Evolutionary conservation across 345 rosid genomes (phyloP).

Genomic region (Adansonia digitata): DNA sequence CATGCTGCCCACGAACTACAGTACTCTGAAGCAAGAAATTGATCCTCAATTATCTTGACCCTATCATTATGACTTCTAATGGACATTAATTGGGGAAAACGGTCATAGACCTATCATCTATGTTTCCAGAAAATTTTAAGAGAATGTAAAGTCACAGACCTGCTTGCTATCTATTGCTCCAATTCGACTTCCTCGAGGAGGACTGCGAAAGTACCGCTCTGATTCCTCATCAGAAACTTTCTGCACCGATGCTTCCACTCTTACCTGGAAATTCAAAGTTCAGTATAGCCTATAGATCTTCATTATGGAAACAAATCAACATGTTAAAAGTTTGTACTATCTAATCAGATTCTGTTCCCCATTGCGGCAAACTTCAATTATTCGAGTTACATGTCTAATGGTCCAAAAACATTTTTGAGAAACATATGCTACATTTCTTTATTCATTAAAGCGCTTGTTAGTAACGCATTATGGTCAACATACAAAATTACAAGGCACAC

Average conservation of each 20-base stretch:
- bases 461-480: constrained; percentile 1
- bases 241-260: constrained; percentile 84
- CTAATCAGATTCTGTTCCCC: not conserved
- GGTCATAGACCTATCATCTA: constrained; percentile 1
- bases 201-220: constrained; percentile 76
- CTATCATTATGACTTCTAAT: not conserved
- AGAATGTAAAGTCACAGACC: constrained; percentile 33
- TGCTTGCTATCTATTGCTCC: constrained; percentile 94
- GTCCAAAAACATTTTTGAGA: not conserved
- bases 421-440: not conserved
- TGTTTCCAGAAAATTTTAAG: constrained; percentile 2
- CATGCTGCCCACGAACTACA: constrained; percentile 67
- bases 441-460: not conserved
- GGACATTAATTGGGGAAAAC: not conserved
- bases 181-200: constrained; percentile 93
- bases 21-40: constrained; percentile 38
- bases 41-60: constrained; percentile 4
- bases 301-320: not conserved
- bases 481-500: not conserved
- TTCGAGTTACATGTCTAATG: not conserved
- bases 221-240: constrained; percentile 79
- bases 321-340: not conserved
- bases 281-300: not conserved
- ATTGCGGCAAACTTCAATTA: not conserved
- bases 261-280: constrained; percentile 50